Conservation (phyloP, 1,139 yeast genomes). For the Pichia sp. region DNA sequence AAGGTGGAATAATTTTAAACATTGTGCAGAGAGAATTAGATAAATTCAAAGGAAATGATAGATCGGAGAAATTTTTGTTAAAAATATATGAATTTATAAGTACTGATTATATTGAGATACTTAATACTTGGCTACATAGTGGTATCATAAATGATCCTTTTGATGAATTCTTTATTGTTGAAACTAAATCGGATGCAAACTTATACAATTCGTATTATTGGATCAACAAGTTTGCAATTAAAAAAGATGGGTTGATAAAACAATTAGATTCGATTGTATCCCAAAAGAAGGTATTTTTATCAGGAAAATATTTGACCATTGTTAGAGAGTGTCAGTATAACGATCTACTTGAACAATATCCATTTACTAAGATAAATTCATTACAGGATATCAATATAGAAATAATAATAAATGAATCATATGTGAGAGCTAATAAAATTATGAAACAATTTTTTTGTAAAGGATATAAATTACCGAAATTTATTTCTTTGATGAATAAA, state of each 20-base stretch:
- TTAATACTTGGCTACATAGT: constrained; percentile 69
- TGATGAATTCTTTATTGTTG: constrained; percentile 74
- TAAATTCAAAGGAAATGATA: constrained; percentile 60
- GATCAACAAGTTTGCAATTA: constrained; percentile 74
- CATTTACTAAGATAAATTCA: constrained; percentile 21
- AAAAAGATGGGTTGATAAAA: constrained; percentile 69
- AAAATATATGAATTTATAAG: constrained; percentile 55
- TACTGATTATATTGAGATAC: constrained; percentile 56
- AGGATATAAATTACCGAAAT: constrained; percentile 49
- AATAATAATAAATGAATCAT: constrained; percentile 55
- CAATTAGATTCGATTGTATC: constrained; percentile 53
- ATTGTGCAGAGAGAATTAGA: constrained; percentile 55
- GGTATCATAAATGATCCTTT: constrained; percentile 78
- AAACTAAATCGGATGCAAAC: constrained; percentile 6
- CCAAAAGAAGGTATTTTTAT: constrained; percentile 61
- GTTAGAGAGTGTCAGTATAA: constrained; percentile 48
- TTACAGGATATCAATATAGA: constrained; percentile 57
- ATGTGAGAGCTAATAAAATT: constrained; percentile 62
- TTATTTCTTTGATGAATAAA: constrained; percentile 45
- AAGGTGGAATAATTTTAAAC: constrained; percentile 62
- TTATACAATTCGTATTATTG: constrained; percentile 35
- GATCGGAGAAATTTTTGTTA: constrained; percentile 46
- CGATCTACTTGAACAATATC: not conserved
- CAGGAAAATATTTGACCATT: constrained; percentile 82
- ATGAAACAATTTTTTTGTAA: constrained; percentile 47